Evolutionary conservation across 2,329 filamentous ascomycete genomes (phyloP), one percentile per base, ranked within the genome.

Genomic region (Trichophyton schoenleinii): DNA sequence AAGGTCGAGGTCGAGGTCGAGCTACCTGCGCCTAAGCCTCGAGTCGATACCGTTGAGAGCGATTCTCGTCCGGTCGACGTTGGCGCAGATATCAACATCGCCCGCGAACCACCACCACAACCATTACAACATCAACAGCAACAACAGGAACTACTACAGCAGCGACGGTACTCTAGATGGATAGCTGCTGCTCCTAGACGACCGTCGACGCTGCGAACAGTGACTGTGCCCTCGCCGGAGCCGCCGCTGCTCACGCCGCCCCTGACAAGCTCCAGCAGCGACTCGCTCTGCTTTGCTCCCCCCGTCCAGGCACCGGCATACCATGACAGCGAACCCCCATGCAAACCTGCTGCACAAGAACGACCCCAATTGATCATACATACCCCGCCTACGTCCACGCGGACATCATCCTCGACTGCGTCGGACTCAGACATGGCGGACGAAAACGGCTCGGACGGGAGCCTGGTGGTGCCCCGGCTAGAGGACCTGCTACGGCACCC

Each of bases 401-500:
- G 34, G 34, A 11, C 34, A 13, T 38, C 34, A 13, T 38, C 34
- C 11, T 11, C 34, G 7, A 38, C 34, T 38, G 3, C 34, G 3
- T 38, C 28, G 5, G 4, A 28, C 36, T 42, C 62, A 62, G 62
- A 58, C 36, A 77, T 77, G 73, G 70, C 73, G 34, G 70, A 69
- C 64, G 67, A 68, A 25, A 66, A 66, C 61, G 71, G 71, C 42
- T 62, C 71, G 25, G 71, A 89, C 82, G 84, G 87, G 83, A 78
- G 77, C 62, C 76, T 80, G 65, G 83, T 83, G 55, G 84, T 89
- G 73, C 77, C 75, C 8, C 91, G 91, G 80, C 86, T 99, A 73
- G 85, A 91, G 67, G 92, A 97, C 79, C 84, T 97, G 64, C 86
- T 99, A 67, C 89, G 91, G 70, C 91, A 96, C 71, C 90, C 94